Evolutionary conservation across 306 rosid species (phyloP).

Genomic region (Lagenaria siceraria): DNA sequence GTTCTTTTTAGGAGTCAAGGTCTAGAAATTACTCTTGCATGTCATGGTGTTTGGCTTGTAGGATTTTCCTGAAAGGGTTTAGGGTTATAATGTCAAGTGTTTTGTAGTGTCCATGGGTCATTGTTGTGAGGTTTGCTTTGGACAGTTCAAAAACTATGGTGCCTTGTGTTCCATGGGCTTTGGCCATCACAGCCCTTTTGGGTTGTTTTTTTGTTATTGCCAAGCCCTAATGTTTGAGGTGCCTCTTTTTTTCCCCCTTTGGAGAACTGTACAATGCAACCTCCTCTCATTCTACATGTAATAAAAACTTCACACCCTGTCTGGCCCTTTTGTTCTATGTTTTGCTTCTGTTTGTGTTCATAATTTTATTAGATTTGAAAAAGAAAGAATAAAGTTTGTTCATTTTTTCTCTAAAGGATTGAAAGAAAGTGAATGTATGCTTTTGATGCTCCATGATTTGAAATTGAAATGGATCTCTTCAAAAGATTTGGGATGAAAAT

Average conservation of each 20-base stretch:
- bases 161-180: conserved; percentile 48
- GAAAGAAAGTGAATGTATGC: no score
- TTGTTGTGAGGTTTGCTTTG: conserved; percentile 33
- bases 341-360: not conserved
- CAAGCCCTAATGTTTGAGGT: conserved; percentile 10
- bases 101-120: not conserved
- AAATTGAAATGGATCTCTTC: no score
- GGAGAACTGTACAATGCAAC: conserved; percentile 4
- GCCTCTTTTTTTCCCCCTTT: not conserved
- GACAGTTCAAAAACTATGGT: conserved; percentile 29
- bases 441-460: no score
- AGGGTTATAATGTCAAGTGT: not conserved
- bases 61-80: conserved; percentile 34
- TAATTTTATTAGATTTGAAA: not conserved
- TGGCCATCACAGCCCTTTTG: conserved; percentile 51
- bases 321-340: conserved; percentile 12
- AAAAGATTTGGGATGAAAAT: no score
- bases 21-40: conserved; percentile 20
- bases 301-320: not conserved
- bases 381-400: no score
- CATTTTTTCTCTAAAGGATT: no score
- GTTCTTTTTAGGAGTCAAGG: conserved; percentile 37
- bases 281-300: not conserved
- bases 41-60: conserved; percentile 44
- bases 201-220: conserved; percentile 1